Evolutionary conservation across 2,329 filamentous ascomycete species (phyloP), one percentile per base, ranked within the genome.

Genomic region (Sarocladium oryzae): DNA sequence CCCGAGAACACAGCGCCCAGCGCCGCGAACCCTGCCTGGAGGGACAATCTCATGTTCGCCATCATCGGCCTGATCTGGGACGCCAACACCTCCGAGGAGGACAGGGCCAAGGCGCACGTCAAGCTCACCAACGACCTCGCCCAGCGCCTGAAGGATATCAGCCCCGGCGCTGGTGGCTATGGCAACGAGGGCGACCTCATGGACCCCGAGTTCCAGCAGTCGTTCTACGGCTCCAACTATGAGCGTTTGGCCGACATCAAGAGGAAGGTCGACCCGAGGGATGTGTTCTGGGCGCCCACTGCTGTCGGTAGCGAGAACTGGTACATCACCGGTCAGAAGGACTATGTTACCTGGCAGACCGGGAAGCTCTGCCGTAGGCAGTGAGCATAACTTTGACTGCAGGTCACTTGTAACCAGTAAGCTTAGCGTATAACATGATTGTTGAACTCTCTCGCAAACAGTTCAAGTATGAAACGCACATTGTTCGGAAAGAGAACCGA

Each of bases 1-100:
- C 56, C 55, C 15, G 49, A 53, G 4, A 43, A 52, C 36, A 56
- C 57, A 1, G 51, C 63, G 9, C 58, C 61, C 36, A 71, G 67
- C 18, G 64, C 69, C 5, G 60, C 68, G n/a, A 69, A 69, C 49
- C 74, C 73, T 1, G 74, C 72, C 1, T 78, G 74, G 73, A 64
- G 75, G n/a, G 64, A 66, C 1, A 65, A 66, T 7, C 57, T 62
- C 28, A 60, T 70, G 61, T 66, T 66, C 51, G 57, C 57, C 46
- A 70, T 70, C 54, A 55, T 58, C 26, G 57, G 57, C 4, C 41
- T 54, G 4, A 51, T 52, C 45, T 60, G 58, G 58, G 54, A 54
- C 32, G 37, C 15, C 4, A 18, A 53, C 2, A 58, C 55, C 1
- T 20, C 58, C 30, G 54, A 57, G 45, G 15, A 33, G 2, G 49